A percentile compares a stretch with the other conserved stretches of the same genome.
Evolutionary conservation across 2,329 filamentous ascomycete genomes (phyloP).

Genomic region (Trichophyton schoenleinii): DNA sequence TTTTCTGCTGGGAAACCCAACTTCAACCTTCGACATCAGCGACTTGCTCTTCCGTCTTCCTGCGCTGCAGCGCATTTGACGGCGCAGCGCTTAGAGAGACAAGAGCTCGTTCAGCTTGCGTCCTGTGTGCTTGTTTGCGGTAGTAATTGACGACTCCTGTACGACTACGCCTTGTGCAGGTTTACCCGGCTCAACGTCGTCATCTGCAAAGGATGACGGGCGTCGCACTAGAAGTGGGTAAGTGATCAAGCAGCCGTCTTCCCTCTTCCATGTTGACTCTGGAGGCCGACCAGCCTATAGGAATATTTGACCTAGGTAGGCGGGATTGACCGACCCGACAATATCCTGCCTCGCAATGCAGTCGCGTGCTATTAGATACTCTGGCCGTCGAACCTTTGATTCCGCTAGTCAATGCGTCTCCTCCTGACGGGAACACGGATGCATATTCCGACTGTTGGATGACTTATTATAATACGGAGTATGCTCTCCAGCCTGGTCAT

Average conservation of each 20-base stretch:
- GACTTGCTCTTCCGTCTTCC: not conserved
- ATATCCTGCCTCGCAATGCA: not conserved
- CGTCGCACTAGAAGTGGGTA: not conserved
- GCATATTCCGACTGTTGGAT: not conserved
- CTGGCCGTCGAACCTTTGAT: not conserved
- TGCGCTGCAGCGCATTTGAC: not conserved
- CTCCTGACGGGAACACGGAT: not conserved
- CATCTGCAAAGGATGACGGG: not conserved
- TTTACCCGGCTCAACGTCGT: not conserved
- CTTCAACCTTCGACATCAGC: not conserved
- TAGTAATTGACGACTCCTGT: not conserved
- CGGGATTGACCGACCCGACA: not conserved
- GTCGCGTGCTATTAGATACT: constrained; percentile 3
- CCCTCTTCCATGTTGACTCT: not conserved
- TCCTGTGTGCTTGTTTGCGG: not conserved
- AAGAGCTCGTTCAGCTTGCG: not conserved
- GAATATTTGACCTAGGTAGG: not conserved
- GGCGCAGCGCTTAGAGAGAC: not conserved
- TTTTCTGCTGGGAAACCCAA: not conserved
- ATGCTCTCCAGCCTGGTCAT: not conserved
- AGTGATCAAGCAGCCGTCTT: not conserved
- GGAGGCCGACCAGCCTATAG: not conserved
- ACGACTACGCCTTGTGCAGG: not conserved
- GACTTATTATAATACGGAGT: not conserved
- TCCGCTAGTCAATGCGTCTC: not conserved